Evolutionary conservation across 192 early-diverging fungal genomes (phyloP).

Genomic region (Coemansia sp.): DNA sequence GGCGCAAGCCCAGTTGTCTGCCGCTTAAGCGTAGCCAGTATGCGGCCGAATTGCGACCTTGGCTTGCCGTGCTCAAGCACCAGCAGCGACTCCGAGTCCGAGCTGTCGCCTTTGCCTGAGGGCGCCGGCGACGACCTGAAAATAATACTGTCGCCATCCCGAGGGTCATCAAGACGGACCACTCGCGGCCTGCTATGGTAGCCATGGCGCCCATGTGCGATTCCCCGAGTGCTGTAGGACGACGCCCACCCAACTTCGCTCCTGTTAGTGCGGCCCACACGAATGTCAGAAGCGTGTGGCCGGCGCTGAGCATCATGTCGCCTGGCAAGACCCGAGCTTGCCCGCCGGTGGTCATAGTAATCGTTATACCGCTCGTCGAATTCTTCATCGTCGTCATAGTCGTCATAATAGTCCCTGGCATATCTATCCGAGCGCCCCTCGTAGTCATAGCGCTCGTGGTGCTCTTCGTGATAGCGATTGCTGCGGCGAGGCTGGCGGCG

Average conservation of each 20-base stretch:
- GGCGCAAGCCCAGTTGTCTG: neutral
- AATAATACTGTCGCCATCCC: constrained; percentile 24
- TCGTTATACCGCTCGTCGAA: constrained; percentile 12
- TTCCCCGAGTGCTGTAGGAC: neutral
- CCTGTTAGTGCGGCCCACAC: neutral
- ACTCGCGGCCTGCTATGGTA: neutral
- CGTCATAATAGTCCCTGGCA: constrained; percentile 31
- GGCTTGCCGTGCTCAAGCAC: constrained; percentile 12
- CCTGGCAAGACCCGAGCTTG: neutral
- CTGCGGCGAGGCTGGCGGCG: constrained; percentile 7
- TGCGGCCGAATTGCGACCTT: constrained; percentile 48
- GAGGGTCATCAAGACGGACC: constrained; percentile 37
- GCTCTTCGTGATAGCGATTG: constrained; percentile 23
- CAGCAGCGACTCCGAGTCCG: constrained; percentile 11
- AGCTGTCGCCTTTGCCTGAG: constrained; percentile 5
- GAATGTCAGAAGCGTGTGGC: neutral
- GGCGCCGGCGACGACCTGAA: neutral
- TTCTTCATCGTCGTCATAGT: constrained; percentile 18
- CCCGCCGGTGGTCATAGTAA: neutral
- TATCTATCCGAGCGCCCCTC: constrained; percentile 34
- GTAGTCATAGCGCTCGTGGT: constrained; percentile 37
- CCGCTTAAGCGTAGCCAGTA: constrained; percentile 44
- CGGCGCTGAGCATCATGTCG: constrained; percentile 10
- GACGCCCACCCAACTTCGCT: neutral
- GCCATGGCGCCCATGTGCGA: neutral